Evolutionary conservation across 345 rosid genomes (phyloP), one percentile per base, ranked within the genome.

Genomic region (Garcia nutans): DNA sequence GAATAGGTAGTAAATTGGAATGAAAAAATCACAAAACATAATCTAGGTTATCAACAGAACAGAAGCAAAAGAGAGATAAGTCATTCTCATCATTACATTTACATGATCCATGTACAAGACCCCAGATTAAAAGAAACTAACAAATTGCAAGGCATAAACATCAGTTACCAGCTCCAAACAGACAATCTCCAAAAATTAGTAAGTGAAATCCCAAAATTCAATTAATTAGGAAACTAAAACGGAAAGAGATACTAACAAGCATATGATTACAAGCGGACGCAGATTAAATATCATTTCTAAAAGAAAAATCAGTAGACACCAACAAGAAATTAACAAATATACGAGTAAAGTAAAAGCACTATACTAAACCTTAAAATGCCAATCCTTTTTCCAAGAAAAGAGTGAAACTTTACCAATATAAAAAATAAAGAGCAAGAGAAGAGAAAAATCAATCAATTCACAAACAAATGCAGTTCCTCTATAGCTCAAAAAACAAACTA

Each of bases 321-420:
- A 59, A 56, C 41, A 65, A 76, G 60, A 72, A 80, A 73, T 54
- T 41, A n/a, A 37, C 23, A 65, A 69, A 19, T 26, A 31, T 17
- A 59, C 55, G 23, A 65, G 23, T 44, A 26, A 67, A 69, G 61
- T 24, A 71, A 70, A 77, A 68, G 74, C 62, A 71, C 5, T 62
- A 58, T 8, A 76, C 47, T 70, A 7, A 50, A 82, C 78, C 78
- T 77, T 59, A 62, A 74, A 81, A 67, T 76, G 71, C 15, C 71
- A 72, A 76, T 67, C 73, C 59, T 65, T 64, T 77, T 23, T 65
- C 26, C 52, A 65, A 0, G 31, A 20, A 58, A 79, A 68, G 63
- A 65, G 54, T 8, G 49, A 54, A 71, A 55, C 22, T 56, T 63
- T 8, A 28, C 24, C 9, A 37, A 37, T 8, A 17, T 10, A 45